Conservation (phyloP, 2,329 filamentous ascomycete genomes). For the Colletotrichum chlorophyti region DNA sequence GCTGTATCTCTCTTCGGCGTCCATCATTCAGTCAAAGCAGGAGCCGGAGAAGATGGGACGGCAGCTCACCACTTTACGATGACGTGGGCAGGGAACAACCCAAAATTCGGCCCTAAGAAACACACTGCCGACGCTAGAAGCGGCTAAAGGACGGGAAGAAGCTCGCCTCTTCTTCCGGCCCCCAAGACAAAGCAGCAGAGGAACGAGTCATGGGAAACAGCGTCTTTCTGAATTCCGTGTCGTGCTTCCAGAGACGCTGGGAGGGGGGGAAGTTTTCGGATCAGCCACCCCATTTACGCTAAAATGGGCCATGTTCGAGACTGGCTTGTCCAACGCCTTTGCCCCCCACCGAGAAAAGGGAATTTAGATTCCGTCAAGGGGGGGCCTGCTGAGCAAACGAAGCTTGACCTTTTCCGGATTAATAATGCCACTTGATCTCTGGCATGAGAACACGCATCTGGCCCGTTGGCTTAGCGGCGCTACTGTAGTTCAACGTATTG, state of each 20-base stretch:
- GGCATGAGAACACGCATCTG: background rate
- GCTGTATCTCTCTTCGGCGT: too few relatives aligned
- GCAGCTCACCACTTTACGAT: too few relatives aligned
- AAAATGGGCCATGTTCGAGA: slow-evolving; percentile 11
- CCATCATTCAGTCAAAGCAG: too few relatives aligned
- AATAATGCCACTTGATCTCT: slow-evolving; percentile 7
- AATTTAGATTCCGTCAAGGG: slow-evolving; percentile 23
- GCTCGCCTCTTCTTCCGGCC: background rate
- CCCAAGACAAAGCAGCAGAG: too few relatives aligned
- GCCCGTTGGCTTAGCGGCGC: background rate
- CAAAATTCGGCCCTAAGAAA: too few relatives aligned
- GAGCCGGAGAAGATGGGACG: too few relatives aligned
- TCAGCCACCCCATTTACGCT: slow-evolving; percentile 18
- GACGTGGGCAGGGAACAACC: too few relatives aligned
- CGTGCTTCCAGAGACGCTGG: slow-evolving; percentile 4
- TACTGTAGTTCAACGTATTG: too few relatives aligned
- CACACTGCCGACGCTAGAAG: too few relatives aligned
- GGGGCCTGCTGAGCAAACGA: background rate
- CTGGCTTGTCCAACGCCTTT: background rate
- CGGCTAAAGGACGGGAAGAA: too few relatives aligned
- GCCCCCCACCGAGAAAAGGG: background rate
- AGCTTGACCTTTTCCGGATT: slow-evolving; percentile 9
- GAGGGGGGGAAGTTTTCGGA: too few relatives aligned
- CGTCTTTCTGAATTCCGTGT: slow-evolving; percentile 1
- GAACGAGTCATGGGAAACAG: slow-evolving; percentile 13